Evolutionary conservation across 257 asterid genomes (phyloP).

Genomic region (Plantago elongata): DNA sequence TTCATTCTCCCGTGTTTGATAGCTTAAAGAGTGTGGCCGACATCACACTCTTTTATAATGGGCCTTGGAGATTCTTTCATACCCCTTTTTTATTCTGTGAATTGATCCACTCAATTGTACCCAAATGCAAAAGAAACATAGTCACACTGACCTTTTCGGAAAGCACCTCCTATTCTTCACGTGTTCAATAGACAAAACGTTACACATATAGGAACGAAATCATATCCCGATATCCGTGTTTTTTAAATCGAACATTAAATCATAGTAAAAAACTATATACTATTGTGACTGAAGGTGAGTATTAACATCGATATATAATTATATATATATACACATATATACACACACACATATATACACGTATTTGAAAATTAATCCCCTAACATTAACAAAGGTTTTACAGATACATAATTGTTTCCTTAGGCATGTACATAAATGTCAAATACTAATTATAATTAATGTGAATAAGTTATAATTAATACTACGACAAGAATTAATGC

Average conservation of each 20-base stretch:
- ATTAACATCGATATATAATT: too few relatives aligned
- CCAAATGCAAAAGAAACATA: background rate
- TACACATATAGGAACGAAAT: too few relatives aligned
- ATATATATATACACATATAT: background rate
- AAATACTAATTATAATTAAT: background rate
- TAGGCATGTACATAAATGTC: too few relatives aligned
- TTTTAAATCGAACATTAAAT: too few relatives aligned
- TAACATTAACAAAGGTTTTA: too few relatives aligned
- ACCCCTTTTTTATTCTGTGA: slow-evolving; percentile 7
- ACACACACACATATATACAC: background rate
- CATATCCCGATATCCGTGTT: too few relatives aligned
- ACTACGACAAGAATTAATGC: background rate
- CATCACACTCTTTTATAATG: slow-evolving; percentile 27
- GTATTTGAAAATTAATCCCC: too few relatives aligned
- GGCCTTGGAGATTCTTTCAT: slow-evolving; percentile 21
- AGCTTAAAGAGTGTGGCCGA: slow-evolving; percentile 22
- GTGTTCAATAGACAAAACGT: background rate
- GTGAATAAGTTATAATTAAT: background rate
- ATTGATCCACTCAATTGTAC: background rate
- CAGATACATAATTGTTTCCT: too few relatives aligned
- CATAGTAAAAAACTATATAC: too few relatives aligned
- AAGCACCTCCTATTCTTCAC: background rate
- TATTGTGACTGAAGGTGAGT: too few relatives aligned
- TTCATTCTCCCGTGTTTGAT: too few relatives aligned
- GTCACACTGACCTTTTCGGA: background rate